These are phyloP conservation scores for Eleusine indica DNA, from an alignment of 176 grass and related monocot species.

Conservation along the genomic window DNA sequence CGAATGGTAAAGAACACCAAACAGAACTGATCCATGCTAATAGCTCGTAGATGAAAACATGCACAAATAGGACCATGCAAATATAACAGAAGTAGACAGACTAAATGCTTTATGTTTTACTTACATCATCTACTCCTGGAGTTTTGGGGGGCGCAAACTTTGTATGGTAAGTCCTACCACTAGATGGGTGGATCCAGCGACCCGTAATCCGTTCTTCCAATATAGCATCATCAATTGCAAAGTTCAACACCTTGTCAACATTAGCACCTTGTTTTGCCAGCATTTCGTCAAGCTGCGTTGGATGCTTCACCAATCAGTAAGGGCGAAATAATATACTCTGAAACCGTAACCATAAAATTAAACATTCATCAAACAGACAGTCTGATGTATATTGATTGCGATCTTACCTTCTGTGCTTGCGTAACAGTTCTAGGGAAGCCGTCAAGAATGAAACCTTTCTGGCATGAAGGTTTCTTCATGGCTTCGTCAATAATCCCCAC, in stretches of 20 bases:
- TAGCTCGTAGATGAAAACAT: not conserved
- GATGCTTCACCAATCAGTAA: not conserved
- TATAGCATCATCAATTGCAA: constrained; percentile 87
- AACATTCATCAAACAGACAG: constrained; percentile 10
- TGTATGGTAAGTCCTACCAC: constrained; percentile 90
- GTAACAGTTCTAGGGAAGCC: constrained; percentile 91
- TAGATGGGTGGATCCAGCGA: constrained; percentile 88
- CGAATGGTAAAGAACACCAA: not conserved
- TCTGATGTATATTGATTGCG: not conserved
- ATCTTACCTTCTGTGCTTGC: constrained; percentile 86
- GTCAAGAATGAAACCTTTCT: constrained; percentile 99
- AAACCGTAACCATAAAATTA: not conserved
- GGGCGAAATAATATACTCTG: not conserved
- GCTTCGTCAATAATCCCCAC: constrained; percentile 98
- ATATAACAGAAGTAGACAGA: not conserved
- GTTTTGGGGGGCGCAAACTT: constrained; percentile 95
- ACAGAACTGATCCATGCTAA: not conserved
- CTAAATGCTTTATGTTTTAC: constrained; percentile 12
- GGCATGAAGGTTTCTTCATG: constrained; percentile 94
- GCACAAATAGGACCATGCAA: not conserved
- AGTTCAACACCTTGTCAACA: constrained; percentile 91
- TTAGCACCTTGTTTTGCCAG: constrained; percentile 78
- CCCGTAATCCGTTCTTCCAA: constrained; percentile 97
- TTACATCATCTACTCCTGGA: constrained; percentile 88
- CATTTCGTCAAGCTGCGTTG: constrained; percentile 87